These are phyloP conservation scores for Sugiyamaella novakii DNA, from an alignment of 1,139 yeast species.

Conservation along the genomic window DNA sequence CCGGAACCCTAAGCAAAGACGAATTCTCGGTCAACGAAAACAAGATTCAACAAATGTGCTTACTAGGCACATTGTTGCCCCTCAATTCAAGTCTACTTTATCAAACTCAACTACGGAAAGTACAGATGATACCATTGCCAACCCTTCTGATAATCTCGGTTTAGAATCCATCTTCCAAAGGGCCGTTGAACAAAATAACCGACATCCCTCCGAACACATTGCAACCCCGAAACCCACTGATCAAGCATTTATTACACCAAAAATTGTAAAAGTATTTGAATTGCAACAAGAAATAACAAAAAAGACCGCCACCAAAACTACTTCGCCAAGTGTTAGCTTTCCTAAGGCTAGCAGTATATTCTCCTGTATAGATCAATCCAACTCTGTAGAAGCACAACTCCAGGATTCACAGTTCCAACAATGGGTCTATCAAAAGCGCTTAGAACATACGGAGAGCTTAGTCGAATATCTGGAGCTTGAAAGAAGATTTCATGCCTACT, in stretches of 20 bases:
- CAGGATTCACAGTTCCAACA: constrained; percentile 25
- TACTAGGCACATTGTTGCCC: neutral
- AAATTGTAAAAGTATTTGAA: neutral
- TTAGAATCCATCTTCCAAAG: constrained; percentile 13
- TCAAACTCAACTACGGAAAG: neutral
- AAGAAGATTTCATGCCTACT: constrained; percentile 25
- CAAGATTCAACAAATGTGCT: constrained; percentile 1
- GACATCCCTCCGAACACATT: neutral
- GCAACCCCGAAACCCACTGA: neutral
- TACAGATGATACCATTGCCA: neutral
- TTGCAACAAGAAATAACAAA: constrained; percentile 3
- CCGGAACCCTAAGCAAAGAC: constrained; percentile 8
- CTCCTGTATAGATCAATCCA: neutral
- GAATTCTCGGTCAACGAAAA: constrained; percentile 8
- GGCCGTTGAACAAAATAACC: constrained; percentile 2
- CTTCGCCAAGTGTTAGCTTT: neutral
- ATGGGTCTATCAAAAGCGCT: constrained; percentile 26
- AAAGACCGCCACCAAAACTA: neutral
- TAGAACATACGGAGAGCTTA: constrained; percentile 25
- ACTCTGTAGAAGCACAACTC: constrained; percentile 3
- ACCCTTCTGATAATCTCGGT: neutral
- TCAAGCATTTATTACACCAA: neutral
- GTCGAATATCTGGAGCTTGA: constrained; percentile 34
- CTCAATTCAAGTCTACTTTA: neutral
- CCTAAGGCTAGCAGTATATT: neutral